Percentiles rank a stretch among this genome's conserved stretches.
Conservation (phyloP, 2,329 filamentous ascomycete genomes). For the Blastomyces percursus region DNA sequence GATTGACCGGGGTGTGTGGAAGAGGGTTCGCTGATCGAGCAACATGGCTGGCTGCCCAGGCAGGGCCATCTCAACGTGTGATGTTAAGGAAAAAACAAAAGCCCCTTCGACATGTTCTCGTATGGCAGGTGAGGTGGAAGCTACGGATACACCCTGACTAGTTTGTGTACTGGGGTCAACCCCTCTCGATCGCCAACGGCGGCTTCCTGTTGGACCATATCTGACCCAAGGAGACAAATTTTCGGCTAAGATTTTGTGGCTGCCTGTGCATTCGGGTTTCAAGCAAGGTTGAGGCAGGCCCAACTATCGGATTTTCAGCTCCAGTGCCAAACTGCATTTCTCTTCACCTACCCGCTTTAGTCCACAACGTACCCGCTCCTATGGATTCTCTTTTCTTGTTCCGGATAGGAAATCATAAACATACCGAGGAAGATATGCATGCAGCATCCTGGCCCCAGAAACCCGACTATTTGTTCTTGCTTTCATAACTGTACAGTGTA, state of each 20-base stretch:
- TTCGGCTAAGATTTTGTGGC: constrained; percentile 1
- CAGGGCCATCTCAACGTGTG: neutral
- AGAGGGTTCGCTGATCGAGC: neutral
- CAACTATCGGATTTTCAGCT: neutral
- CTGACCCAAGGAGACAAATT: neutral
- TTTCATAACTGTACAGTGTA: neutral
- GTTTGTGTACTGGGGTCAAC: neutral
- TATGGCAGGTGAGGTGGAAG: no score
- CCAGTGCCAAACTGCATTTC: neutral
- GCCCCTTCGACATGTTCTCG: no score
- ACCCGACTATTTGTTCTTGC: neutral
- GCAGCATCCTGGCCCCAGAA: neutral
- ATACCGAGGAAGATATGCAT: neutral
- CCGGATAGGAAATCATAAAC: neutral
- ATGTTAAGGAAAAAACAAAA: neutral
- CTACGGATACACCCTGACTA: neutral
- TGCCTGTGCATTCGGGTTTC: neutral
- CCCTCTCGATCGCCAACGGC: neutral
- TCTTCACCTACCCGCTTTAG: neutral
- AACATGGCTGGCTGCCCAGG: neutral
- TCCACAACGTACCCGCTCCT: neutral
- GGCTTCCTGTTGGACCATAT: neutral
- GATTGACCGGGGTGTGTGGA: neutral
- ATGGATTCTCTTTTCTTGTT: neutral
- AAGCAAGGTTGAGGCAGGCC: neutral